Conservation (phyloP, 345 rosid species). For the Linum usitatissimum region DNA sequence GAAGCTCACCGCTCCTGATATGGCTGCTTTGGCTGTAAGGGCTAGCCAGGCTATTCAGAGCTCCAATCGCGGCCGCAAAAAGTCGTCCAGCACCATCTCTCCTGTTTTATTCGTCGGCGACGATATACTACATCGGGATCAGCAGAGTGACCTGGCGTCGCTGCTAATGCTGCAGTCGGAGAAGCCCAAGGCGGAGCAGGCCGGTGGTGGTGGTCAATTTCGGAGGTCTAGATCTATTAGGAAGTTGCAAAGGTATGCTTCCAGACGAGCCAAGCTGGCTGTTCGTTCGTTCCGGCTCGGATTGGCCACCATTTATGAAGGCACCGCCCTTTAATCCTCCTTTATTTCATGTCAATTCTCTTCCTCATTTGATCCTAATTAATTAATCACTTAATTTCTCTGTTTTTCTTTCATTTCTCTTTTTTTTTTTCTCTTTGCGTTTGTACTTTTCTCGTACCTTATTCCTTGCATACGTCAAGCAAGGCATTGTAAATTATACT, state of each 20-base stretch:
- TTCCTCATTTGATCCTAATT: background rate
- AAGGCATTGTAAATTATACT: too few relatives aligned
- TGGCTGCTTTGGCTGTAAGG: slow-evolving; percentile 92
- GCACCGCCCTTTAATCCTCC: slow-evolving; percentile 23
- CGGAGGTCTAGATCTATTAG: slow-evolving; percentile 51
- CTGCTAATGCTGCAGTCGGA: background rate
- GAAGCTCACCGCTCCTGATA: slow-evolving; percentile 56
- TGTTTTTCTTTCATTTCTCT: too few relatives aligned
- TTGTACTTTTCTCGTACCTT: too few relatives aligned
- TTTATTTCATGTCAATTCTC: background rate
- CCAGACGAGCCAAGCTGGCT: slow-evolving; percentile 58
- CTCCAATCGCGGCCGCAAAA: slow-evolving; percentile 25
- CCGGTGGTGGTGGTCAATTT: slow-evolving; percentile 8
- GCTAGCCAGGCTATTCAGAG: slow-evolving; percentile 69
- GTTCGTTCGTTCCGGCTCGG: slow-evolving; percentile 65
- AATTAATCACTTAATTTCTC: too few relatives aligned
- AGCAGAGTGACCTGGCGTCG: background rate
- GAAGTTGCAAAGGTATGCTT: slow-evolving; percentile 42
- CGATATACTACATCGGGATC: background rate
- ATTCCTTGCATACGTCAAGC: too few relatives aligned
- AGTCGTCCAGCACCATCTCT: slow-evolving; percentile 36
- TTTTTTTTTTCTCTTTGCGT: too few relatives aligned
- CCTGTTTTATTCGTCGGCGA: slow-evolving; percentile 28
- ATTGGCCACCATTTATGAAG: slow-evolving; percentile 68
- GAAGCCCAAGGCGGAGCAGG: slow-evolving; percentile 9